Evolutionary conservation across 2,329 filamentous ascomycete species (phyloP).

Genomic region (Alternaria postmessia): DNA sequence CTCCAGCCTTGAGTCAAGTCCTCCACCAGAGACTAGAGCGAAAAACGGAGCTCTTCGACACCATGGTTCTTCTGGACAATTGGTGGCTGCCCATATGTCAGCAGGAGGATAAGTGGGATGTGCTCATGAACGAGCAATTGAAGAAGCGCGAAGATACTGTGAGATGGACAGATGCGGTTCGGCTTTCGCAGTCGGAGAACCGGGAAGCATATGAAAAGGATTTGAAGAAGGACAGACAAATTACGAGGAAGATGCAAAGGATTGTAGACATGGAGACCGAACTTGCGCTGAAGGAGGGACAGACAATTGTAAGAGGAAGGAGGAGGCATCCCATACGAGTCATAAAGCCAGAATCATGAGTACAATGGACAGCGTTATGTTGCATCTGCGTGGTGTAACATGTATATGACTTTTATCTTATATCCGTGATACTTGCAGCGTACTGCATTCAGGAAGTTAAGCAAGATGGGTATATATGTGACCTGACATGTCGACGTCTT

Average conservation of each 20-base stretch:
- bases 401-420: neutral
- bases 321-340: conserved; percentile 34
- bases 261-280: conserved; percentile 59
- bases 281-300: conserved; percentile 52
- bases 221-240: conserved; percentile 38
- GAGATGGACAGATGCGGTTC: conserved; percentile 45
- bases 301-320: conserved; percentile 39
- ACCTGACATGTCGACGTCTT: neutral
- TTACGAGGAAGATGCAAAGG: conserved; percentile 54
- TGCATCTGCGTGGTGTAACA: neutral
- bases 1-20: conserved; percentile 64
- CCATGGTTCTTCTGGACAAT: conserved; percentile 53
- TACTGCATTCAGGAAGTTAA: neutral
- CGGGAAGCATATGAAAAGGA: conserved; percentile 24
- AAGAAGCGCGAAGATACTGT: conserved; percentile 21
- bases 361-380: neutral
- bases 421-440: neutral
- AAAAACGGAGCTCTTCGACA: conserved; percentile 55
- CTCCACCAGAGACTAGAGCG: conserved; percentile 61
- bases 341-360: conserved; percentile 19
- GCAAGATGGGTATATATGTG: conserved; percentile 33
- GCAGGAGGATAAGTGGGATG: conserved; percentile 61
- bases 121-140: conserved; percentile 36
- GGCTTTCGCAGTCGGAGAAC: conserved; percentile 28
- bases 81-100: conserved; percentile 51